Conservation (phyloP, 805 yeast species). For the Wickerhamiella spandovensis region DNA sequence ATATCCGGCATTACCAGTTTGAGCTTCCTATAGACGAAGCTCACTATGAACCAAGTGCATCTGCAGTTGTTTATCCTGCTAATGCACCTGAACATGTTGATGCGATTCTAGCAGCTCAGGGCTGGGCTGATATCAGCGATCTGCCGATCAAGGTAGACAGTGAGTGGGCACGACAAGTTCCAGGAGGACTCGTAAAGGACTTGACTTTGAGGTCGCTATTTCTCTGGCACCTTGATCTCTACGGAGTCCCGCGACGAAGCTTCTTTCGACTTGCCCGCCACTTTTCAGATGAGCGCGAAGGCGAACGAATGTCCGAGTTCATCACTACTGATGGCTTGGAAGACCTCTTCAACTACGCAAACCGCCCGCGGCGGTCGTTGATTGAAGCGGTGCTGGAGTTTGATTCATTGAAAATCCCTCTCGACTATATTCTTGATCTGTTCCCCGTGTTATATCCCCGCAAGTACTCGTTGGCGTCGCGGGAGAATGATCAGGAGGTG, state of each 20-base stretch:
- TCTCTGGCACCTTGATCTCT: constrained; percentile 69
- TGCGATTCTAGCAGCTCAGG: constrained; percentile 49
- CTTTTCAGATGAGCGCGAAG: constrained; percentile 66
- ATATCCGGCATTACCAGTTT: constrained; percentile 55
- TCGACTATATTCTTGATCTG: constrained; percentile 60
- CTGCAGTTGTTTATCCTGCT: constrained; percentile 60
- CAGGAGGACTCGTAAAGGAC: constrained; percentile 38
- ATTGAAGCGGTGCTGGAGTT: constrained; percentile 78
- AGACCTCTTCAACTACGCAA: constrained; percentile 81
- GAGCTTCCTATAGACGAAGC: constrained; percentile 20
- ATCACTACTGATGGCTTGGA: constrained; percentile 58
- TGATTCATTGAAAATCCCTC: constrained; percentile 58
- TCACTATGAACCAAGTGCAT: constrained; percentile 63
- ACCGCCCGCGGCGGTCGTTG: constrained; percentile 79
- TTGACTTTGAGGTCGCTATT: constrained; percentile 61
- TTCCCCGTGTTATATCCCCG: constrained; percentile 74
- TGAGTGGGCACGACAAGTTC: constrained; percentile 18
- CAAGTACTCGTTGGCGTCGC: constrained; percentile 70
- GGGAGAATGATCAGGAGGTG: constrained; percentile 21
- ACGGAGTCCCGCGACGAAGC: constrained; percentile 69
- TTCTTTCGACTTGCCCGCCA: constrained; percentile 66
- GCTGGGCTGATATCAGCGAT: constrained; percentile 66
- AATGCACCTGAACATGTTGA: constrained; percentile 57
- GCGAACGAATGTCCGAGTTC: constrained; percentile 64
- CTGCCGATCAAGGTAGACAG: constrained; percentile 32